phyloP scores from a whole-genome alignment of 108 stramenopile genomes.

The Poteriospumella lacustris region DNA sequence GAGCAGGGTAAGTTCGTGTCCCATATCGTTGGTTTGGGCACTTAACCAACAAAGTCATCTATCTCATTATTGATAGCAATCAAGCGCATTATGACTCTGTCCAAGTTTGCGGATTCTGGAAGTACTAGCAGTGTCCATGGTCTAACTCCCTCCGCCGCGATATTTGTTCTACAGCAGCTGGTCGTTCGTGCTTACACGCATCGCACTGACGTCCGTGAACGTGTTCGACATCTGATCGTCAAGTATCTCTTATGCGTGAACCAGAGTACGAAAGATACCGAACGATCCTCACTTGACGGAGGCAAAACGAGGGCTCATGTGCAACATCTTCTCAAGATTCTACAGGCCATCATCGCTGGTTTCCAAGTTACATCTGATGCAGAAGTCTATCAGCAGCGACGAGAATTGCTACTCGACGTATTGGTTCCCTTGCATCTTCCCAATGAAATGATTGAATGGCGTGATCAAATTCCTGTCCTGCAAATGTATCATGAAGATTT shows the following conservation, averaged over 20 bases:
- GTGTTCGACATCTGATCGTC: not conserved
- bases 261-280: not conserved
- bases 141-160: not conserved
- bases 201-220: not conserved
- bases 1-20: not conserved
- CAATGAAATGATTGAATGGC: conserved; percentile 36
- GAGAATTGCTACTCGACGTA: not conserved
- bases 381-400: not conserved
- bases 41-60: not conserved
- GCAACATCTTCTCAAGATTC: not conserved
- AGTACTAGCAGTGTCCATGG: not conserved
- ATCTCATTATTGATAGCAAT: not conserved
- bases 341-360: not conserved
- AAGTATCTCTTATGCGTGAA: not conserved
- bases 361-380: not conserved
- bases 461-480: conserved; percentile 33
- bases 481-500: conserved; percentile 31
- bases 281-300: not conserved
- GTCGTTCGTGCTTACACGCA: not conserved
- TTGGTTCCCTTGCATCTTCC: conserved; percentile 31
- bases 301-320: not conserved
- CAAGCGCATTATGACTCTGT: not conserved
- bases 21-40: not conserved
- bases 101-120: not conserved
- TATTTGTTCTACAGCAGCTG: not conserved